Percentiles rank a stretch among this genome's conserved stretches.
Evolutionary conservation across 2,329 filamentous ascomycete genomes (phyloP).

Genomic region (Daldinia eschscholtzii): DNA sequence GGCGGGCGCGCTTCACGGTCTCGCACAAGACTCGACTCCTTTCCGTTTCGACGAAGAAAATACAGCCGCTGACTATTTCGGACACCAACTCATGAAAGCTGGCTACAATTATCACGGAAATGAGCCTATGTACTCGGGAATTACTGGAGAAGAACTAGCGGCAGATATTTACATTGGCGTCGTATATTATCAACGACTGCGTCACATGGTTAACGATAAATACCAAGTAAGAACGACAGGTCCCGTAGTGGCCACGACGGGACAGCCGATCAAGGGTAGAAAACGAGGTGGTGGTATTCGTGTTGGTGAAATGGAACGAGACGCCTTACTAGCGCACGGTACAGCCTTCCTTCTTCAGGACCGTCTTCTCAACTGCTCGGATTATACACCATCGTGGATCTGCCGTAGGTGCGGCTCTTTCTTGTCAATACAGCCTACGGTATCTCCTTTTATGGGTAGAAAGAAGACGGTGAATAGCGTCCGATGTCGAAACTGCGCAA

Average conservation of each 20-base stretch:
- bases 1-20: constrained; percentile 90
- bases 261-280: constrained; percentile 96
- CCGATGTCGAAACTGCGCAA: constrained; percentile 83
- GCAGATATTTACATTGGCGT: constrained; percentile 97
- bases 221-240: constrained; percentile 98
- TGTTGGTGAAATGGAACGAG: constrained; percentile 99
- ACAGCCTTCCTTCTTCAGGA: constrained; percentile 96
- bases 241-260: constrained; percentile 88
- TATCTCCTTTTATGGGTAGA: constrained; percentile 73
- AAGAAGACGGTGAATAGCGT: constrained; percentile 77
- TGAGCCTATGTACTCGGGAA: constrained; percentile 97
- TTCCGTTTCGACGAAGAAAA: constrained; percentile 95
- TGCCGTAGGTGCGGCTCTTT: constrained; percentile 93
- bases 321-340: constrained; percentile 93
- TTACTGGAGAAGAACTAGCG: constrained; percentile 92
- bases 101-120: constrained; percentile 99
- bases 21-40: constrained; percentile 96
- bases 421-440: constrained; percentile 85
- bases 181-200: constrained; percentile 96
- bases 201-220: constrained; percentile 99
- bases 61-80: constrained; percentile 94
- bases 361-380: constrained; percentile 95
- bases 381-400: constrained; percentile 90
- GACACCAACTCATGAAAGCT: constrained; percentile 92
- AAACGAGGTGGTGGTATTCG: constrained; percentile 98